A percentile compares a stretch with the other conserved stretches of the same genome.
Conservation (phyloP, 1,139 yeast genomes). For the Pichia sp. region DNA sequence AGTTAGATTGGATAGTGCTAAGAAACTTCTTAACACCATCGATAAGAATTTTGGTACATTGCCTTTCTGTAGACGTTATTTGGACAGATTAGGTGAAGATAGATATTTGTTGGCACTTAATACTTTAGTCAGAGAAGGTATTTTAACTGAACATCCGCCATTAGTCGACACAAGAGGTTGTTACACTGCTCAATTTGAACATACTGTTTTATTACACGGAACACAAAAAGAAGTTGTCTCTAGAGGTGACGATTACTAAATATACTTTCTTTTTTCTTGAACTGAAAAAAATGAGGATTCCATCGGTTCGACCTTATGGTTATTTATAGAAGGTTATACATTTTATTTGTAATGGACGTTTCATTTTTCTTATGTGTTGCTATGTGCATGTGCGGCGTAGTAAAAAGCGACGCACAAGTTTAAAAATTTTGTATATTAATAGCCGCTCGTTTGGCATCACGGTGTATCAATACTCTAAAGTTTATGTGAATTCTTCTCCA, state of each 20-base stretch:
- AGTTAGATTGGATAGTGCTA: slow-evolving; percentile 57
- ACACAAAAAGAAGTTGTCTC: slow-evolving; percentile 91
- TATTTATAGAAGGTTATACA: too few relatives aligned
- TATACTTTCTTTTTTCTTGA: too few relatives aligned
- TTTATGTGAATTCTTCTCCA: too few relatives aligned
- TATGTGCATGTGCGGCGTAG: too few relatives aligned
- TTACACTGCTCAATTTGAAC: slow-evolving; percentile 95
- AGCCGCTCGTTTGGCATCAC: too few relatives aligned
- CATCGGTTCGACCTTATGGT: too few relatives aligned
- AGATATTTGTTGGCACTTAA: slow-evolving; percentile 86
- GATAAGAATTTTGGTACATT: slow-evolving; percentile 82
- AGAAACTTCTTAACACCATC: slow-evolving; percentile 56
- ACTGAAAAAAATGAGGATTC: too few relatives aligned
- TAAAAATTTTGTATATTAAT: too few relatives aligned
- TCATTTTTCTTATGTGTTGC: too few relatives aligned
- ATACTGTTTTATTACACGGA: slow-evolving; percentile 85
- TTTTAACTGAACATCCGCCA: slow-evolving; percentile 97
- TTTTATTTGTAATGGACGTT: too few relatives aligned
- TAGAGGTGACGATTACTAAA: slow-evolving; percentile 82
- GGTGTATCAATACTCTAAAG: too few relatives aligned
- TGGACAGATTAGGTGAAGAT: slow-evolving; percentile 88
- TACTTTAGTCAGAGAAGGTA: slow-evolving; percentile 75
- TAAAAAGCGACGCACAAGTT: too few relatives aligned
- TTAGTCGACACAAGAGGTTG: slow-evolving; percentile 74
- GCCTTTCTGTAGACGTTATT: slow-evolving; percentile 93